Conservation (phyloP, 2,329 filamentous ascomycete genomes). For the Pyricularia sp. region DNA sequence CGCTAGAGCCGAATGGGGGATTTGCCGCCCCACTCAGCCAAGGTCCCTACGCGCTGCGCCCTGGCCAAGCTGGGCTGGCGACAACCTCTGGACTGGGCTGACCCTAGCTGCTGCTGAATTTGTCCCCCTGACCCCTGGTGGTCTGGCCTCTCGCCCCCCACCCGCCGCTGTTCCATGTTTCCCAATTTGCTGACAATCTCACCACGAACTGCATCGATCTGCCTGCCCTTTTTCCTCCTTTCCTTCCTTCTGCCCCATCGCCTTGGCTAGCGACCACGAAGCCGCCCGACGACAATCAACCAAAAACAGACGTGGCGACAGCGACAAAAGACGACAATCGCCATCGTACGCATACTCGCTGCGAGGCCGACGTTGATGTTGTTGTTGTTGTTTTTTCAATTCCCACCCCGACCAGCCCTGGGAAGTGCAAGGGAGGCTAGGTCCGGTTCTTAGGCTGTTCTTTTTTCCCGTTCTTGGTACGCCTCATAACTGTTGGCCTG, state of each 20-base stretch:
- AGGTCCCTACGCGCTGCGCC: not conserved
- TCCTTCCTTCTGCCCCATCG: conserved; percentile 1
- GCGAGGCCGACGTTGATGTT: not conserved
- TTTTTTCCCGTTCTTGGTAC: conserved; percentile 17
- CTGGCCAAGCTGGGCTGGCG: not conserved
- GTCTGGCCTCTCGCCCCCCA: not conserved
- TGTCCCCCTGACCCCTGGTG: conserved; percentile 4
- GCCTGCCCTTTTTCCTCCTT: conserved; percentile 11
- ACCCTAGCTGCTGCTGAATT: not conserved
- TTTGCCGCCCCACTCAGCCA: not conserved
- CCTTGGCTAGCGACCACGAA: not conserved
- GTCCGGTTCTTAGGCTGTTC: conserved; percentile 14
- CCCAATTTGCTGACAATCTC: conserved; percentile 1
- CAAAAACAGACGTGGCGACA: not conserved
- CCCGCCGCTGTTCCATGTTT: conserved; percentile 2
- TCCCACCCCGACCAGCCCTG: not conserved
- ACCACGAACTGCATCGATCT: conserved; percentile 8
- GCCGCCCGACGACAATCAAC: not conserved
- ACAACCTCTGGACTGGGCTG: not conserved
- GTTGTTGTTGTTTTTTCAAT: not conserved
- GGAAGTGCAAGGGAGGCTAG: conserved; percentile 10
- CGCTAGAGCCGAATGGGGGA: not conserved
- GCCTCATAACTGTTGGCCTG: conserved; percentile 11
- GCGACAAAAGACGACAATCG: not conserved
- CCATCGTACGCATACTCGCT: conserved; percentile 5